phyloP scores from a whole-genome alignment of 139 green algal genomes.

The Trebouxia sp. region DNA sequence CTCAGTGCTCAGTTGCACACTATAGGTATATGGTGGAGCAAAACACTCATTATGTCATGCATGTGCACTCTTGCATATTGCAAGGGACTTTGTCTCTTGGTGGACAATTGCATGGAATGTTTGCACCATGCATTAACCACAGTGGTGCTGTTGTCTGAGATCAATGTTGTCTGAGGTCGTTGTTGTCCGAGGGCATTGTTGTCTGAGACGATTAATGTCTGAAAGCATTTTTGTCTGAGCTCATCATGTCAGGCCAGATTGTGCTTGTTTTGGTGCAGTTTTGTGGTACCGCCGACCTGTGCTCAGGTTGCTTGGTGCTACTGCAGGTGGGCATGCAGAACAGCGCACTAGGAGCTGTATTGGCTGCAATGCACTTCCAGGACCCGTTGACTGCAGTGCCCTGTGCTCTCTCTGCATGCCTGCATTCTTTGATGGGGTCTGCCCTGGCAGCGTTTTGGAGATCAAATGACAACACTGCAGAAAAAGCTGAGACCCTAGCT shows the following conservation, averaged over 20 bases:
- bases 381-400: conserved; percentile 75
- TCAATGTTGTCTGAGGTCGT: too few species aligned
- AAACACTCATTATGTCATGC: too few species aligned
- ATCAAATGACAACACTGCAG: conserved; percentile 3
- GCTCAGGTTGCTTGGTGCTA: background rate
- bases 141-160: too few species aligned
- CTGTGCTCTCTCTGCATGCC: conserved; percentile 75
- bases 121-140: too few species aligned
- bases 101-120: too few species aligned
- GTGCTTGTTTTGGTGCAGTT: background rate
- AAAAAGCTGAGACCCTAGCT: background rate
- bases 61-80: too few species aligned
- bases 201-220: too few species aligned
- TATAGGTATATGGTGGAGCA: too few species aligned
- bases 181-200: too few species aligned
- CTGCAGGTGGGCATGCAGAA: conserved; percentile 77
- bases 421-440: conserved; percentile 73
- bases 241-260: background rate
- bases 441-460: conserved; percentile 64
- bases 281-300: background rate
- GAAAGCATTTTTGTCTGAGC: too few species aligned
- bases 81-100: too few species aligned
- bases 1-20: too few species aligned
- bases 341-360: conserved; percentile 67
- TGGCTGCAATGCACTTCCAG: conserved; percentile 72